Percentiles rank a stretch among this genome's conserved stretches.
phyloP scores from a whole-genome alignment of 2,329 filamentous ascomycete species.

The Westerdykella aurantiaca region DNA sequence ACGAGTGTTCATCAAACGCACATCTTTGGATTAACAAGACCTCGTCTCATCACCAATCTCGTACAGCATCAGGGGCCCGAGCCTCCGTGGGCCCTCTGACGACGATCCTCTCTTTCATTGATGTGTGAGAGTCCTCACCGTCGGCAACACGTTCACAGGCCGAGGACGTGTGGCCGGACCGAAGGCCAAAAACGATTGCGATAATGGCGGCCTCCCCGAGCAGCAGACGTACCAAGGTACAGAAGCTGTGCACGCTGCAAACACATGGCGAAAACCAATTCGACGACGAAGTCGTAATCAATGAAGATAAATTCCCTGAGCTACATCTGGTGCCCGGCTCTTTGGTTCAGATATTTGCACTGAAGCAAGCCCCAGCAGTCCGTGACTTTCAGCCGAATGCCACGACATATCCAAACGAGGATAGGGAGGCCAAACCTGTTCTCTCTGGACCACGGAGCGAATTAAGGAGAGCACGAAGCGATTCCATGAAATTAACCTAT shows the following conservation, averaged over 20 bases:
- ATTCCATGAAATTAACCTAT: constrained; percentile 29
- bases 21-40: too few relatives aligned
- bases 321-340: constrained; percentile 59
- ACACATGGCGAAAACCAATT: constrained; percentile 68
- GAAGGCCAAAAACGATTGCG: too few relatives aligned
- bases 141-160: too few relatives aligned
- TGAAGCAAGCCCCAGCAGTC: constrained; percentile 48
- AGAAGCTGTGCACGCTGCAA: constrained; percentile 48
- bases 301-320: constrained; percentile 63
- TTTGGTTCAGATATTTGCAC: constrained; percentile 65
- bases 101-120: too few relatives aligned
- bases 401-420: constrained; percentile 23
- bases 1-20: too few relatives aligned
- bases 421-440: constrained; percentile 24
- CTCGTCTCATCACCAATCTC: too few relatives aligned
- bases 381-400: constrained; percentile 42
- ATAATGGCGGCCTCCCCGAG: constrained; percentile 29
- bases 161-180: too few relatives aligned
- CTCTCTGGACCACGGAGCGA: constrained; percentile 11
- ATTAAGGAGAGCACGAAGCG: constrained; percentile 21
- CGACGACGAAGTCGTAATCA: constrained; percentile 73
- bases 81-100: too few relatives aligned
- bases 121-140: too few relatives aligned
- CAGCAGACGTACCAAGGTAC: constrained; percentile 25
- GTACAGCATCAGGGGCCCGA: too few relatives aligned